Evolutionary conservation across 176 grass and related monocot species (phyloP).

Genomic region (Oropetium thomaeum): DNA sequence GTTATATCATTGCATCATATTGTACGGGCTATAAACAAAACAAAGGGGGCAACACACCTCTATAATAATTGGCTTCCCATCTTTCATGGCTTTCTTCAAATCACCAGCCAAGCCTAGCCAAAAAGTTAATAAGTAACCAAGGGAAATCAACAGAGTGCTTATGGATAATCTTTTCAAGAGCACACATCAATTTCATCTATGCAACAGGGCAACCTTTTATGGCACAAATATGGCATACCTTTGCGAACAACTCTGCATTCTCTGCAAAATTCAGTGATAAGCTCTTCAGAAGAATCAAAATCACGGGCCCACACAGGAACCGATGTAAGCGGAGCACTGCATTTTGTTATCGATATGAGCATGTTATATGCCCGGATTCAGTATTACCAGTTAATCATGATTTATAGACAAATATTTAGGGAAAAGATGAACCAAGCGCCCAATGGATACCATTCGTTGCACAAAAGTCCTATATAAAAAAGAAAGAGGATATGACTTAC

Average conservation of each 20-base stretch:
- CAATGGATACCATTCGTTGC: background rate
- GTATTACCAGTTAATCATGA: background rate
- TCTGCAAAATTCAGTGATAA: conserved; percentile 42
- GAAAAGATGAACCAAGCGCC: background rate
- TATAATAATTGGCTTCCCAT: conserved; percentile 99
- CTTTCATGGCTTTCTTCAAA: conserved; percentile 56
- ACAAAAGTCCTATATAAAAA: background rate
- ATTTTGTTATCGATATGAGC: background rate
- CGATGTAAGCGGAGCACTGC: conserved; percentile 72
- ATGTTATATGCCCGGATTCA: background rate
- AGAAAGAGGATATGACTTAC: conserved; percentile 43
- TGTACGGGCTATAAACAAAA: background rate
- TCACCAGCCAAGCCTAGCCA: conserved; percentile 77
- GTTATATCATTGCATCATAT: background rate
- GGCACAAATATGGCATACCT: conserved; percentile 40
- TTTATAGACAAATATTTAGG: background rate
- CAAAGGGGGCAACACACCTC: conserved; percentile 44
- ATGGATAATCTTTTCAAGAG: background rate
- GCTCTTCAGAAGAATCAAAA: conserved; percentile 85
- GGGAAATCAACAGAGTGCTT: background rate
- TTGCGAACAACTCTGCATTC: conserved; percentile 99
- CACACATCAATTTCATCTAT: conserved; percentile 4
- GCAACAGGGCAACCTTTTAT: background rate
- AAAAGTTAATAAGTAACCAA: background rate
- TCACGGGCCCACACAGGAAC: conserved; percentile 90